Evolutionary conservation across 805 yeast species (phyloP), one percentile per base, ranked within the genome.

Genomic region (Yamadazyma tumulicola): DNA sequence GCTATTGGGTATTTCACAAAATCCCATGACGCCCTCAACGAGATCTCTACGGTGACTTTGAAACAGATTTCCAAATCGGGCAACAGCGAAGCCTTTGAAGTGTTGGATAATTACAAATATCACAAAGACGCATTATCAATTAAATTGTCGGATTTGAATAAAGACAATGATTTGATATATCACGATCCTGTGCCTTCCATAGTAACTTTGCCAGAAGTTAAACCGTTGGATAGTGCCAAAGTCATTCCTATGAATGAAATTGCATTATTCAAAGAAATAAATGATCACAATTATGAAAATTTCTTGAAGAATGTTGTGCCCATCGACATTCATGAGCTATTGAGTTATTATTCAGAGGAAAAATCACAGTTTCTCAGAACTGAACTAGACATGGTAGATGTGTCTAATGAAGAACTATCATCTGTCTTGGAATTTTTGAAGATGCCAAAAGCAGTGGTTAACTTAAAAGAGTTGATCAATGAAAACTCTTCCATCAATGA

Each of bases 151-250:
- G 72, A 65, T 18, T 45, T 85, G 46, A 78, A 73, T 17, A 87
- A 84, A 46, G 97, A 91, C 52, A 91, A 91, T 51, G 97, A 91
- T 53, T 81, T 78, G 48, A 85, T 91, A 23, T 91, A 85, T 52
- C 95, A 93, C 57, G 91, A 83, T 14, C 49, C 68, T 1, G 64
- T 89, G 10, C 96, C 96, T 1, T 64, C 75, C 4, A 59, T 60
- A 19, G 74, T 75, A 15, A 58, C 81, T 0, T 59, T 87, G 31
- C 75, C 85, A 5, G 82, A 77, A 10, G 68, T 87, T 4, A 78
- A 83, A 41, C 75, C 81, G 0, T 66, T 84, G 61, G 84, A 79
- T 29, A 82, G 87, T 38, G 79, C 80, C 1, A 78, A 81, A 47
- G 65, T 79, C 1, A 67, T 80, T 5, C 65, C 79, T 2, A 64